Evolutionary conservation across 768 basidiomycete genomes (phyloP).

Genomic region (Russula emetica): DNA sequence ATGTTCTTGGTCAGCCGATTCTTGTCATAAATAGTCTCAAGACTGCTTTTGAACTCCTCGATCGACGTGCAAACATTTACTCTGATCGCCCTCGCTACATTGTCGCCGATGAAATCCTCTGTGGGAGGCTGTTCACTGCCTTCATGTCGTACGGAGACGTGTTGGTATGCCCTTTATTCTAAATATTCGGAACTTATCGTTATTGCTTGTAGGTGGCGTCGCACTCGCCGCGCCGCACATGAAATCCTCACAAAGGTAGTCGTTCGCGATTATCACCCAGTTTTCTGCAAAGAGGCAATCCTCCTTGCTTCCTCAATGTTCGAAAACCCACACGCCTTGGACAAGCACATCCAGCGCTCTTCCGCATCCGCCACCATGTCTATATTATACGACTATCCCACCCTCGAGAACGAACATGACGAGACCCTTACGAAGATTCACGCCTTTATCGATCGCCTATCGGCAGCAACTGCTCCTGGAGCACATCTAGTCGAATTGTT

Average conservation of each 20-base stretch:
- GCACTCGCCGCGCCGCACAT: slow-evolving; percentile 17
- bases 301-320: slow-evolving; percentile 3
- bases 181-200: not conserved
- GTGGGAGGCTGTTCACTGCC: slow-evolving; percentile 32
- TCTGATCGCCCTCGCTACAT: slow-evolving; percentile 32
- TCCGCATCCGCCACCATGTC: slow-evolving; percentile 8
- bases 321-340: not conserved
- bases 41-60: slow-evolving; percentile 38
- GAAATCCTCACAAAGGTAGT: slow-evolving; percentile 11
- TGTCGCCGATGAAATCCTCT: slow-evolving; percentile 34
- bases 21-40: slow-evolving; percentile 35
- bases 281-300: slow-evolving; percentile 7
- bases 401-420: slow-evolving; percentile 7
- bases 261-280: slow-evolving; percentile 4
- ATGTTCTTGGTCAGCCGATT: slow-evolving; percentile 17
- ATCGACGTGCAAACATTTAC: slow-evolving; percentile 34
- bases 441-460: not conserved
- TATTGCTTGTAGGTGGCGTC: slow-evolving; percentile 8
- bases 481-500: slow-evolving; percentile 28
- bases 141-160: slow-evolving; percentile 29
- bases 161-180: slow-evolving; percentile 17
- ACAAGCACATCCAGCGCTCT: slow-evolving; percentile 11
- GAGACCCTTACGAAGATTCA: slow-evolving; percentile 1
- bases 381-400: slow-evolving; percentile 10
- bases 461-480: slow-evolving; percentile 22